Evolutionary conservation across 352 stramenopile species (phyloP).

Genomic region (Pythium monospermum): DNA sequence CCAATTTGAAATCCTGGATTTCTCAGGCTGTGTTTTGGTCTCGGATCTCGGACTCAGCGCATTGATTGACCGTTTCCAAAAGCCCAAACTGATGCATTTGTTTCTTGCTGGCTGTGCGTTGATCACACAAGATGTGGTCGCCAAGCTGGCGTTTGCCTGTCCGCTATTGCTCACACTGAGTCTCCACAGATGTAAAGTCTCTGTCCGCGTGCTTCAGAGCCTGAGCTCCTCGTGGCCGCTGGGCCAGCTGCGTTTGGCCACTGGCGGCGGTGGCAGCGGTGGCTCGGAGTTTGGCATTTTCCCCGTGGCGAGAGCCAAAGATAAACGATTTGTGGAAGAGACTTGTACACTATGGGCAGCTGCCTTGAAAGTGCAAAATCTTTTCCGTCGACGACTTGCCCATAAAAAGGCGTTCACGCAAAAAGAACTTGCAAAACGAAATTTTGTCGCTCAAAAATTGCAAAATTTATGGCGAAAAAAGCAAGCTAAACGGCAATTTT

Average conservation of each 20-base stretch:
- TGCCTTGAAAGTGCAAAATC: constrained; percentile 54
- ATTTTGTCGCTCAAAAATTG: constrained; percentile 43
- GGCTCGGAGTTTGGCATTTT: constrained; percentile 53
- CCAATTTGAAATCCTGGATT: constrained; percentile 57
- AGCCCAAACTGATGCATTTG: constrained; percentile 45
- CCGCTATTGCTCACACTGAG: constrained; percentile 66
- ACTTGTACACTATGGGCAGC: constrained; percentile 48
- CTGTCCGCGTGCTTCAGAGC: constrained; percentile 48
- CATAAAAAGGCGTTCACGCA: constrained; percentile 21
- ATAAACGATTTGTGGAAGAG: constrained; percentile 58
- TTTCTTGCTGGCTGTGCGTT: constrained; percentile 49
- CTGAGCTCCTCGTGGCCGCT: constrained; percentile 67
- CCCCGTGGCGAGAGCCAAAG: constrained; percentile 57
- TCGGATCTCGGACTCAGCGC: constrained; percentile 48
- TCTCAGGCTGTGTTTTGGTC: constrained; percentile 46
- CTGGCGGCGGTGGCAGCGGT: constrained; percentile 13
- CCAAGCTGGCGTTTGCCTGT: constrained; percentile 52
- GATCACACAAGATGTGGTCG: constrained; percentile 62
- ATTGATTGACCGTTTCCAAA: constrained; percentile 53
- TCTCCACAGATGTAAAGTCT: constrained; percentile 60
- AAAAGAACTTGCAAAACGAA: constrained; percentile 32
- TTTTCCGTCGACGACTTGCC: constrained; percentile 49
- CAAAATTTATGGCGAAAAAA: constrained; percentile 67
- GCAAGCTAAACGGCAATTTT: constrained; percentile 34
- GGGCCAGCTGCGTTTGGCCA: constrained; percentile 36